Evolutionary conservation across 352 stramenopile genomes (phyloP).

Genomic region (Phytophthora tentaculata): DNA sequence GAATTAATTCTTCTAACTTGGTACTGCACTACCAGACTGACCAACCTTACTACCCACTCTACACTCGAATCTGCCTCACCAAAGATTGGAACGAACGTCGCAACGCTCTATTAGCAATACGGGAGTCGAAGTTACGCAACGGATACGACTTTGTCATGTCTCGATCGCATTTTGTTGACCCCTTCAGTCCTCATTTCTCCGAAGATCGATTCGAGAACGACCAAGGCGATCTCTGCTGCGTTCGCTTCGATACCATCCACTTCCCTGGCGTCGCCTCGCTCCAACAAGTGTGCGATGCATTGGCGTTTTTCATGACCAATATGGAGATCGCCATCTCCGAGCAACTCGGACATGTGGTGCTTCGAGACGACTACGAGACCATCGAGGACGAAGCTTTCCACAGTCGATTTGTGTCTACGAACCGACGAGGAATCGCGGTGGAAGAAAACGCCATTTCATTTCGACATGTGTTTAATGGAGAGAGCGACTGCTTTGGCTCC

Average conservation of each 20-base stretch:
- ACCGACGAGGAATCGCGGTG: conserved; percentile 24
- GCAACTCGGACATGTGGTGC: conserved; percentile 37
- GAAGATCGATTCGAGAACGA: conserved; percentile 36
- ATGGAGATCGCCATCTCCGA: conserved; percentile 54
- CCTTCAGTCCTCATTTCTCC: conserved; percentile 24
- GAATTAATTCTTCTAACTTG: conserved; percentile 7
- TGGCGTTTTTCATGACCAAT: conserved; percentile 39
- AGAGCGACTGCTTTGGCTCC: conserved; percentile 4
- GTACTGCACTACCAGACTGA: conserved; percentile 14
- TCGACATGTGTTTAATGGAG: conserved; percentile 23
- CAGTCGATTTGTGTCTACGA: conserved; percentile 35
- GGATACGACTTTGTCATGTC: conserved; percentile 38
- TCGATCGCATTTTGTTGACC: conserved; percentile 11
- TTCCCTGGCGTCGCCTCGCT: conserved; percentile 33
- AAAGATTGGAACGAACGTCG: conserved; percentile 32
- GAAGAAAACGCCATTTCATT: conserved; percentile 42
- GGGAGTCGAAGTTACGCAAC: conserved; percentile 23
- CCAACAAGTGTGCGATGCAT: conserved; percentile 41
- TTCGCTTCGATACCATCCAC: conserved; percentile 43
- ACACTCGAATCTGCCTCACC: conserved; percentile 32
- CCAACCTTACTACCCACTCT: conserved; percentile 31
- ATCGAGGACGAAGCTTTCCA: conserved; percentile 32
- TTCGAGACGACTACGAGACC: conserved; percentile 45
- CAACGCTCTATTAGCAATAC: conserved; percentile 21
- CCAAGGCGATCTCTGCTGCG: conserved; percentile 36